These are phyloP conservation scores for Xerophyta viscosa DNA, from an alignment of 106 monocot species.

Conservation along the genomic window DNA sequence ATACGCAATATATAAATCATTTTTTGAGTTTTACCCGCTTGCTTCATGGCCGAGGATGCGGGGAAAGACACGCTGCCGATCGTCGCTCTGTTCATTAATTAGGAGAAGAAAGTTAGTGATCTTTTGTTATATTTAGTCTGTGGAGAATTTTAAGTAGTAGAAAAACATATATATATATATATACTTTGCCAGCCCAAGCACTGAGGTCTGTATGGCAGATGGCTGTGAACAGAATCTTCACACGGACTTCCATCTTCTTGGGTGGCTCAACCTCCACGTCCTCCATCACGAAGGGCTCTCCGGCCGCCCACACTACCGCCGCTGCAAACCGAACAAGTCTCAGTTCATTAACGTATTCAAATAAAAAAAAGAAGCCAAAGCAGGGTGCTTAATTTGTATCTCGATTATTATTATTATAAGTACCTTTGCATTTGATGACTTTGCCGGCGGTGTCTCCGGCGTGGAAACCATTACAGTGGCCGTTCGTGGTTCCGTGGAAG, in stretches of 20 bases:
- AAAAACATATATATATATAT: not conserved
- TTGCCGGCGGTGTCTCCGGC: constrained; percentile 15
- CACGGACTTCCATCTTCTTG: constrained; percentile 48
- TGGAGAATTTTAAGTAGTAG: not conserved
- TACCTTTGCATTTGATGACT: constrained; percentile 73
- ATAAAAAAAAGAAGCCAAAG: not conserved
- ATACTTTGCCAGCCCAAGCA: constrained; percentile 58
- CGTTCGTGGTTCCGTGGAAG: not conserved
- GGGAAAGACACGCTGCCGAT: constrained; percentile 43
- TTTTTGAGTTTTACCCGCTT: constrained; percentile 66
- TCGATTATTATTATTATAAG: too few relatives aligned
- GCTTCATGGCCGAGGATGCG: constrained; percentile 81
- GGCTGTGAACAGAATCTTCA: constrained; percentile 59
- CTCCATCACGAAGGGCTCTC: constrained; percentile 50
- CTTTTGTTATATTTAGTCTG: too few relatives aligned
- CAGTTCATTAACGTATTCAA: not conserved
- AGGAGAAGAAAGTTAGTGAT: not conserved
- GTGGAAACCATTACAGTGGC: not conserved
- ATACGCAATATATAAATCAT: too few relatives aligned
- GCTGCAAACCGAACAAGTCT: constrained; percentile 15
- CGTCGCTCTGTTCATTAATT: constrained; percentile 27
- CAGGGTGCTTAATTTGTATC: too few relatives aligned
- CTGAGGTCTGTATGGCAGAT: constrained; percentile 78
- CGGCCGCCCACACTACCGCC: constrained; percentile 46
- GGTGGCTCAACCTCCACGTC: constrained; percentile 65